These are phyloP conservation scores for Kickxella alabastrina DNA, from an alignment of 192 early-diverging fungal species.

Conservation along the genomic window DNA sequence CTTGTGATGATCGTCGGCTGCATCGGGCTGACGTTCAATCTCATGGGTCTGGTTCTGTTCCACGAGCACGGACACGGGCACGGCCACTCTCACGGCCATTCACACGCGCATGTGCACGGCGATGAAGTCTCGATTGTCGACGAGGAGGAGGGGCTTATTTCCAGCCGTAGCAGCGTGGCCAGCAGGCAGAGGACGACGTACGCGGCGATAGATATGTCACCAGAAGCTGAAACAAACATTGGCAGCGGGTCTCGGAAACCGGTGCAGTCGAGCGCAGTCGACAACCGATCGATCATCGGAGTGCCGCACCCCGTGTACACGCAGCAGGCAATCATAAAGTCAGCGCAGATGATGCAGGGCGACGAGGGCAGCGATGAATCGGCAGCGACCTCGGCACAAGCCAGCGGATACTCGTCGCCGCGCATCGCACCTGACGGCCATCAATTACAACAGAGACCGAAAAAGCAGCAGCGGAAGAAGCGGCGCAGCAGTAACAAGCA, in stretches of 20 bases:
- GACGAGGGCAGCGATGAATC: conserved; percentile 10
- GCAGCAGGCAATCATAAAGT: conserved; percentile 52
- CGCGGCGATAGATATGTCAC: conserved; percentile 21
- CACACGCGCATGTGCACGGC: conserved; percentile 51
- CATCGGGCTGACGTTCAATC: conserved; percentile 72
- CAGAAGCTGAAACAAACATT: too few species aligned
- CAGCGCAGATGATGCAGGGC: conserved; percentile 42
- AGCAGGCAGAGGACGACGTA: conserved; percentile 11
- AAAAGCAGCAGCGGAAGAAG: conserved; percentile 8
- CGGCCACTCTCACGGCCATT: conserved; percentile 53
- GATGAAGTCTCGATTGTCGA: conserved; percentile 36
- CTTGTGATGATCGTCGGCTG: conserved; percentile 75
- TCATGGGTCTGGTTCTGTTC: conserved; percentile 79
- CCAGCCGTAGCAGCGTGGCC: not conserved
- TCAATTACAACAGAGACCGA: conserved; percentile 39
- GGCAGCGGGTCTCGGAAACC: conserved; percentile 1
- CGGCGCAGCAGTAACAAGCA: conserved; percentile 10
- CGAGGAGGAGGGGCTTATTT: conserved; percentile 36
- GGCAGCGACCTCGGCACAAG: not conserved
- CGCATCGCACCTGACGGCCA: conserved; percentile 4
- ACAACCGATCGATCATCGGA: conserved; percentile 51
- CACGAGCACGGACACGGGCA: conserved; percentile 67
- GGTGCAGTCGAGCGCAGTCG: conserved; percentile 22
- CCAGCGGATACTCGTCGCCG: conserved; percentile 18
- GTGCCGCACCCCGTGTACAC: conserved; percentile 54